Evolutionary conservation across 352 stramenopile species (phyloP).

Genomic region (Pythium rhizo-oryzae): DNA sequence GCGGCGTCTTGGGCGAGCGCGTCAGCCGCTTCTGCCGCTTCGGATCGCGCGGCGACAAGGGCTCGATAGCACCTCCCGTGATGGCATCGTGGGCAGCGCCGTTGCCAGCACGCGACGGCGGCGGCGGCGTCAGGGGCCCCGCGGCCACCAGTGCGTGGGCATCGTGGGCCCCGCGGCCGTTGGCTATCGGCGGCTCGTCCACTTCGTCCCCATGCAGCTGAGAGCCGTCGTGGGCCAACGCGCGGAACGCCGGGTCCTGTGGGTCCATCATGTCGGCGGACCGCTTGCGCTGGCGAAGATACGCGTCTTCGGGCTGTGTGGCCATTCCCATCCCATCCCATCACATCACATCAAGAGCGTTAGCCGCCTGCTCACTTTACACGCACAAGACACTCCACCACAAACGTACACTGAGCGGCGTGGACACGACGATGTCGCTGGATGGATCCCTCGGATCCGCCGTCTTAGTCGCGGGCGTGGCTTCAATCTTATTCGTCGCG

Average conservation of each 20-base stretch:
- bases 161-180: not conserved
- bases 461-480: not conserved
- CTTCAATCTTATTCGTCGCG: not conserved
- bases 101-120: not conserved
- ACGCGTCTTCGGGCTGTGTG: slow-evolving; percentile 21
- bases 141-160: not conserved
- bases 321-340: not conserved
- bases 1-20: slow-evolving; percentile 54
- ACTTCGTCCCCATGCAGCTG: slow-evolving; percentile 11
- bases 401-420: slow-evolving; percentile 14
- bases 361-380: no score
- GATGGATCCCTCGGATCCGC: not conserved
- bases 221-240: not conserved
- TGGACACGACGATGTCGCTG: not conserved
- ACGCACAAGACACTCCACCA: not conserved
- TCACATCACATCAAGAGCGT: not conserved
- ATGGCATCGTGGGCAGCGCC: not conserved
- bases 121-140: slow-evolving; percentile 20
- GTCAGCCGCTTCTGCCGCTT: slow-evolving; percentile 27
- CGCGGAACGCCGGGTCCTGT: not conserved
- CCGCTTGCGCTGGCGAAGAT: slow-evolving; percentile 27
- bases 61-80: not conserved
- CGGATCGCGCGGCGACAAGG: slow-evolving; percentile 20
- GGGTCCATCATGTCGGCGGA: slow-evolving; percentile 32
- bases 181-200: slow-evolving; percentile 13